phyloP scores from a whole-genome alignment of 2,329 filamentous ascomycete genomes.

The Phoma herbarum region DNA sequence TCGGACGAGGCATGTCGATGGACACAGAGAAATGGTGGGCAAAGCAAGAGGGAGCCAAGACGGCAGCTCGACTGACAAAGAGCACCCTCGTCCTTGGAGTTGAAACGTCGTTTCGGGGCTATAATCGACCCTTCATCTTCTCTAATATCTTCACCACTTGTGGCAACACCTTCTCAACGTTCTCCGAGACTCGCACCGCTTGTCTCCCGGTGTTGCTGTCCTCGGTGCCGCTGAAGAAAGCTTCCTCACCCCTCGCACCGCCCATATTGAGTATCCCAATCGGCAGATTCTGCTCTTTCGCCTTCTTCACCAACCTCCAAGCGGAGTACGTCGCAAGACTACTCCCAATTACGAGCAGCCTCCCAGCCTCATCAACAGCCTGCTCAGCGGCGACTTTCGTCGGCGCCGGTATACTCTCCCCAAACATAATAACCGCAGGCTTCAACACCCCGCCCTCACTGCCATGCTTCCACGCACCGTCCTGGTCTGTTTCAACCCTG shows the following conservation, averaged over 20 bases:
- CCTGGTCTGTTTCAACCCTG: slow-evolving; percentile 74
- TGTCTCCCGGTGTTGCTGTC: slow-evolving; percentile 49
- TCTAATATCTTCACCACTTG: slow-evolving; percentile 40
- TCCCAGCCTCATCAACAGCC: slow-evolving; percentile 76
- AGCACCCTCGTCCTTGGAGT: too few relatives aligned
- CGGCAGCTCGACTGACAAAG: too few relatives aligned
- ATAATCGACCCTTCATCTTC: slow-evolving; percentile 19
- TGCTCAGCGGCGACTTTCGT: slow-evolving; percentile 81
- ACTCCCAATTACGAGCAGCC: slow-evolving; percentile 82
- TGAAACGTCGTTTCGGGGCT: too few relatives aligned
- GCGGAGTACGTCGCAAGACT: slow-evolving; percentile 95
- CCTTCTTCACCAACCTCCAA: slow-evolving; percentile 86
- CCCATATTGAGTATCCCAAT: slow-evolving; percentile 89
- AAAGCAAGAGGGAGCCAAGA: too few relatives aligned
- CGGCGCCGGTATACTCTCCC: slow-evolving; percentile 77
- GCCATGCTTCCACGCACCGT: slow-evolving; percentile 75
- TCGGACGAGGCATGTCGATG: too few relatives aligned
- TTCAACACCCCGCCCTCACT: slow-evolving; percentile 79
- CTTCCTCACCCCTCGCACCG: slow-evolving; percentile 82
- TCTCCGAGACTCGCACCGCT: slow-evolving; percentile 53
- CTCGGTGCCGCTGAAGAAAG: slow-evolving; percentile 69
- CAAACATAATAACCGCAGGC: slow-evolving; percentile 95
- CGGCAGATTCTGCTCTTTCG: slow-evolving; percentile 82
- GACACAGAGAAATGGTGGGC: too few relatives aligned
- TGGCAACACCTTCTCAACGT: slow-evolving; percentile 51